phyloP scores from a whole-genome alignment of 768 basidiomycete genomes.

The Tremella yokohamensis region DNA sequence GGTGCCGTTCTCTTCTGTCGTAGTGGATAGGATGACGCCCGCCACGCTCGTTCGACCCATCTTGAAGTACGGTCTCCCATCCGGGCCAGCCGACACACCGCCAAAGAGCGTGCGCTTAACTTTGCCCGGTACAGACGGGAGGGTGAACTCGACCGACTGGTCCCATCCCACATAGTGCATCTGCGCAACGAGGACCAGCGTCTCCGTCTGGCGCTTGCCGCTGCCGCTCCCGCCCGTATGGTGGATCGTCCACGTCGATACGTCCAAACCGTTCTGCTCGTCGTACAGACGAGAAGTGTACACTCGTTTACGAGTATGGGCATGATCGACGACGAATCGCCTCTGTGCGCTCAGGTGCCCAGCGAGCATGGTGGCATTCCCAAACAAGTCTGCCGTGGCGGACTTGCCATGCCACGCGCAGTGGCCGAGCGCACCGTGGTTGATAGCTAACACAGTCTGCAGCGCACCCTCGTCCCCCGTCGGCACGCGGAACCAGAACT shows the following conservation, averaged over 20 bases:
- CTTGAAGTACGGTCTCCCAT: slow-evolving; percentile 5
- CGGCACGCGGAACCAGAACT: slow-evolving; percentile 30
- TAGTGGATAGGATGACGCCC: slow-evolving; percentile 15
- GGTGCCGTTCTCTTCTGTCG: background rate
- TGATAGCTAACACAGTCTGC: slow-evolving; percentile 17
- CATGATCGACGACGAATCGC: slow-evolving; percentile 15
- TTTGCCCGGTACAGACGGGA: slow-evolving; percentile 6
- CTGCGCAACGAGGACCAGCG: slow-evolving; percentile 22
- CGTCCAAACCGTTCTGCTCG: slow-evolving; percentile 24
- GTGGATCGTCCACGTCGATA: slow-evolving; percentile 17
- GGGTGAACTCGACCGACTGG: background rate
- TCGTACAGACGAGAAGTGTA: slow-evolving; percentile 7
- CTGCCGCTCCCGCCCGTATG: background rate
- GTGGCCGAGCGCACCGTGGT: slow-evolving; percentile 25
- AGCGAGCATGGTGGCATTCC: slow-evolving; percentile 23
- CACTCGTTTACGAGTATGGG: slow-evolving; percentile 13
- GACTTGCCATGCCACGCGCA: slow-evolving; percentile 17
- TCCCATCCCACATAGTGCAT: slow-evolving; percentile 12
- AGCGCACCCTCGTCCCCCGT: slow-evolving; percentile 15
- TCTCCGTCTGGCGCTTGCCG: slow-evolving; percentile 6
- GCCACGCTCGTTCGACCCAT: slow-evolving; percentile 23
- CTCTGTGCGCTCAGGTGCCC: slow-evolving; percentile 13
- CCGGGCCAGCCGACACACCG: slow-evolving; percentile 7
- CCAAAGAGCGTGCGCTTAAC: slow-evolving; percentile 24
- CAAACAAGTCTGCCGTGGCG: slow-evolving; percentile 18